Evolutionary conservation across 495 filamentous ascomycete species (phyloP).

Genomic region (Penicillium subrubescens): DNA sequence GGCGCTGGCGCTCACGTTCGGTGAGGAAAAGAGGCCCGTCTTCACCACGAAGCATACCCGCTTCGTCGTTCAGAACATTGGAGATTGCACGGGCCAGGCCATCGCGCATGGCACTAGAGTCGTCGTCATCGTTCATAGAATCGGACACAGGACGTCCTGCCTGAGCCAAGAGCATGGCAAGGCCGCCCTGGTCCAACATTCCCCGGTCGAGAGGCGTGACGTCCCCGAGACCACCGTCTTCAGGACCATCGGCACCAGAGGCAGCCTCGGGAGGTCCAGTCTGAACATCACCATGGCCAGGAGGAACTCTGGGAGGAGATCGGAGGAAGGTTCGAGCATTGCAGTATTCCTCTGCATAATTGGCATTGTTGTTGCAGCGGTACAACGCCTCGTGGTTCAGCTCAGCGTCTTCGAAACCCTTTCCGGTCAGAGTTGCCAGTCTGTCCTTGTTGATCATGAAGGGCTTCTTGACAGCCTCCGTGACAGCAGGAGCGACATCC

Average conservation of each 20-base stretch:
- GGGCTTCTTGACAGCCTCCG: conserved; percentile 37
- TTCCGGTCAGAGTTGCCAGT: conserved; percentile 41
- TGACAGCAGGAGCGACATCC: conserved; percentile 50
- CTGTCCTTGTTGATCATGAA: conserved; percentile 54
- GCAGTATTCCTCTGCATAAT: conserved; percentile 73
- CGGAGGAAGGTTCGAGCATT: conserved; percentile 51
- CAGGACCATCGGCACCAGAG: conserved; percentile 33
- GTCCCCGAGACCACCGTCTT: conserved; percentile 36
- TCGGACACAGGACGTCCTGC: conserved; percentile 33
- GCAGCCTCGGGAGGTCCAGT: conserved; percentile 31
- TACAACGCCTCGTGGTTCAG: conserved; percentile 79
- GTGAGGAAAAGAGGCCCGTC: conserved; percentile 26
- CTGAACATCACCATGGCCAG: conserved; percentile 62
- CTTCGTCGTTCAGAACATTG: conserved; percentile 38
- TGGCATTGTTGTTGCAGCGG: conserved; percentile 69
- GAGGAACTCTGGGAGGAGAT: conserved; percentile 55
- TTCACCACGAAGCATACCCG: conserved; percentile 28
- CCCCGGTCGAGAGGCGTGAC: conserved; percentile 30
- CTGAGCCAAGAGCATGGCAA: conserved; percentile 45
- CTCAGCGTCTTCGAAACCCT: conserved; percentile 52
- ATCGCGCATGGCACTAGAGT: conserved; percentile 32
- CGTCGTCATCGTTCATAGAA: conserved; percentile 21
- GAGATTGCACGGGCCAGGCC: conserved; percentile 40
- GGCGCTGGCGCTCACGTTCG: conserved; percentile 1
- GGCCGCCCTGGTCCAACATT: conserved; percentile 34